phyloP scores from a whole-genome alignment of 2,329 filamentous ascomycete genomes.

The Rhynchosporium graminicola region DNA sequence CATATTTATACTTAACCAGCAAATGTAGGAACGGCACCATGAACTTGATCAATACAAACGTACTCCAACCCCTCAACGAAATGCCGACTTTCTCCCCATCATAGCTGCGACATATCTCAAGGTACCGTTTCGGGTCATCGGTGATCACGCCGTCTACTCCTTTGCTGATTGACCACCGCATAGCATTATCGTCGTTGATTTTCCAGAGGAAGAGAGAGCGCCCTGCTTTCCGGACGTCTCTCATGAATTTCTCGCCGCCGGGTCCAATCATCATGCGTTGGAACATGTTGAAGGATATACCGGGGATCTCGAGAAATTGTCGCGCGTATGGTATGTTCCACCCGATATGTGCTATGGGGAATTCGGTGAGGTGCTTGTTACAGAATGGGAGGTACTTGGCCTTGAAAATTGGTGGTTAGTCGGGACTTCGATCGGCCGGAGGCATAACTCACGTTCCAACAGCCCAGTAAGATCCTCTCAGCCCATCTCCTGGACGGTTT shows the following conservation, averaged over 20 bases:
- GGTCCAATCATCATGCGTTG: constrained; percentile 68
- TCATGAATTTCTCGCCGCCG: constrained; percentile 66
- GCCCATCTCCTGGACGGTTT: constrained; percentile 61
- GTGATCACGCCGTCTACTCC: constrained; percentile 80
- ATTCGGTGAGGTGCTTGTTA: constrained; percentile 61
- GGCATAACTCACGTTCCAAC: constrained; percentile 66
- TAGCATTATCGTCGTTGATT: constrained; percentile 74
- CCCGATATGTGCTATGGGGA: constrained; percentile 67
- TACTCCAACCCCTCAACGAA: constrained; percentile 19
- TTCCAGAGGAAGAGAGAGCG: constrained; percentile 80
- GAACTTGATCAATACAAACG: constrained; percentile 29
- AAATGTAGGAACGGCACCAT: constrained; percentile 27
- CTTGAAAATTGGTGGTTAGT: constrained; percentile 40
- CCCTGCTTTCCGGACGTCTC: constrained; percentile 54
- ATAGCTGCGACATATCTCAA: constrained; percentile 55
- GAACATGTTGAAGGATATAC: constrained; percentile 77
- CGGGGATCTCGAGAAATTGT: constrained; percentile 66
- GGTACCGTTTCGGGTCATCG: constrained; percentile 72
- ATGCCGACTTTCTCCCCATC: constrained; percentile 30
- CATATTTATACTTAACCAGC: constrained; percentile 29
- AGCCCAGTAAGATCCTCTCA: constrained; percentile 73
- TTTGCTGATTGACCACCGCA: constrained; percentile 75
- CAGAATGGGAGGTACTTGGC: constrained; percentile 68
- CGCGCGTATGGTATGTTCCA: constrained; percentile 61
- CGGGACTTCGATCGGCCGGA: not conserved